Percentiles rank a stretch among this genome's conserved stretches.
Conservation (phyloP, 805 yeast genomes). For the Kuraishia cidri region DNA sequence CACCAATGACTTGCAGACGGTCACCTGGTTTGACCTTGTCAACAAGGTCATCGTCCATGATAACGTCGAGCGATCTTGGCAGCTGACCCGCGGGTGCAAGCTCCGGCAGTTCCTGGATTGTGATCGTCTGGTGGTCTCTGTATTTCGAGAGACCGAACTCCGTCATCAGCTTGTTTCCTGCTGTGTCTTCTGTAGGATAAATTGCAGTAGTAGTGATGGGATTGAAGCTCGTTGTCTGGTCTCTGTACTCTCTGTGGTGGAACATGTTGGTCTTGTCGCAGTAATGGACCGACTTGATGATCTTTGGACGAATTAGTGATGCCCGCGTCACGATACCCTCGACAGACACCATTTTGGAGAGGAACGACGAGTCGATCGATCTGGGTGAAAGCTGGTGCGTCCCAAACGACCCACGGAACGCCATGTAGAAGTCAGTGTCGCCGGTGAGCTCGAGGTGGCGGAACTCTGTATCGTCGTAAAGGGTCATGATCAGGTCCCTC, state of each 20-base stretch:
- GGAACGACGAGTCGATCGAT: constrained; percentile 64
- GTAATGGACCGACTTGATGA: constrained; percentile 86
- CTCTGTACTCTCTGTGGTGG: constrained; percentile 87
- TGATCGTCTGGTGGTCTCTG: constrained; percentile 87
- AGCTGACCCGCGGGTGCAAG: constrained; percentile 96
- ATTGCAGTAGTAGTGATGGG: constrained; percentile 77
- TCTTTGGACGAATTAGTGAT: constrained; percentile 87
- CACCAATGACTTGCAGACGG: constrained; percentile 89
- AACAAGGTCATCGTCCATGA: constrained; percentile 92
- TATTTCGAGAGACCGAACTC: constrained; percentile 92
- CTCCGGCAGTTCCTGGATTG: constrained; percentile 97
- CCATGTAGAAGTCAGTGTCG: constrained; percentile 60
- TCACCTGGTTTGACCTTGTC: constrained; percentile 94
- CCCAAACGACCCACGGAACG: constrained; percentile 89
- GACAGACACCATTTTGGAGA: constrained; percentile 76
- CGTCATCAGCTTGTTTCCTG: constrained; percentile 80
- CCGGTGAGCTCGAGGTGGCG: constrained; percentile 44
- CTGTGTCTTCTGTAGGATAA: constrained; percentile 89
- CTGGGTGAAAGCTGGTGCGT: constrained; percentile 82
- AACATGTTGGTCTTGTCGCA: constrained; percentile 78
- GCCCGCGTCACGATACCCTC: constrained; percentile 96
- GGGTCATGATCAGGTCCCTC: constrained; percentile 66
- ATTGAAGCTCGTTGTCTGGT: constrained; percentile 84
- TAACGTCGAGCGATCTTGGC: constrained; percentile 86
- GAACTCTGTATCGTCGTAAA: constrained; percentile 55